Conservation (phyloP, 768 basidiomycete genomes). For the Termitomyces sp. region DNA sequence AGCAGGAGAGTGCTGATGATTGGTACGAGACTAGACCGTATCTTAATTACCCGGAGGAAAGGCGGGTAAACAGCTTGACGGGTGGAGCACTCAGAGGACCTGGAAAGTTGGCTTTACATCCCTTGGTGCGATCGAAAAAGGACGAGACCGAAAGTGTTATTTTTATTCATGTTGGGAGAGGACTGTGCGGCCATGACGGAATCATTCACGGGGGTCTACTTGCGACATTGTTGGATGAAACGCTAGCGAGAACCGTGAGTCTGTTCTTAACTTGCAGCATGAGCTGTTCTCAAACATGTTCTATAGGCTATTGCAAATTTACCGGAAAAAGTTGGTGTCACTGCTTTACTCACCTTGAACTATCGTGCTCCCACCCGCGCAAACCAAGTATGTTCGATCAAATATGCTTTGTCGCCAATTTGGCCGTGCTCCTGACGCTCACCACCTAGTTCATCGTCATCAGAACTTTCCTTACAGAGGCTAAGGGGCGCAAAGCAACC, state of each 20-base stretch:
- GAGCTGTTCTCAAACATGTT: neutral
- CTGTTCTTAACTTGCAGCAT: neutral
- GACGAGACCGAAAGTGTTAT: conserved; percentile 74
- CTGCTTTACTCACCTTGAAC: conserved; percentile 75
- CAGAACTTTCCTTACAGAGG: conserved; percentile 57
- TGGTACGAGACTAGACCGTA: conserved; percentile 87
- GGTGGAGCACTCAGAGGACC: conserved; percentile 85
- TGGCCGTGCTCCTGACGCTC: neutral
- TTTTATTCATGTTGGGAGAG: conserved; percentile 79
- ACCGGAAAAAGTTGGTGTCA: conserved; percentile 89
- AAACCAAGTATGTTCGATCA: conserved; percentile 70
- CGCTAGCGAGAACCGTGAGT: conserved; percentile 68
- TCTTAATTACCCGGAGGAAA: conserved; percentile 58
- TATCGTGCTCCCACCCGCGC: conserved; percentile 88
- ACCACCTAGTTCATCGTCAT: conserved; percentile 73
- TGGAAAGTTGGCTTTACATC: conserved; percentile 75
- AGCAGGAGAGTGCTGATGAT: conserved; percentile 40
- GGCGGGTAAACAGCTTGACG: conserved; percentile 78
- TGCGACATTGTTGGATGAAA: conserved; percentile 88
- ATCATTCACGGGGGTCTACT: conserved; percentile 92
- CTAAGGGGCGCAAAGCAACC: conserved; percentile 71
- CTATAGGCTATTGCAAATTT: conserved; percentile 77
- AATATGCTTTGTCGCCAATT: neutral
- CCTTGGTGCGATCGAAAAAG: conserved; percentile 64
- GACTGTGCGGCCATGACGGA: conserved; percentile 90